These are phyloP conservation scores for Sugiyamaella marilandica DNA, from an alignment of 805 yeast species.

Conservation along the genomic window DNA sequence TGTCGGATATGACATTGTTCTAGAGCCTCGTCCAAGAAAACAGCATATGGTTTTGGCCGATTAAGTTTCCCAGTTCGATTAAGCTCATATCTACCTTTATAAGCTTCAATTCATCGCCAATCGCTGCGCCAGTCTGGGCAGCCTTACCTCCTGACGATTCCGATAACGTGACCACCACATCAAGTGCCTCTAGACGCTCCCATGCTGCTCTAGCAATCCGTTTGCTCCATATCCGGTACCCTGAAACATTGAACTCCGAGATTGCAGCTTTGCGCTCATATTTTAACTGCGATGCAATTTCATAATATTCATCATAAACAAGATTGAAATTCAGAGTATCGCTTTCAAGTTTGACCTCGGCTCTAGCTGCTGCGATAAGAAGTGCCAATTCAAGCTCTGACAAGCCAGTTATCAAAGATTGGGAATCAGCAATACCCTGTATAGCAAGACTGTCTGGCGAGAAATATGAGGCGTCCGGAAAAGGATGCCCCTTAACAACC, in stretches of 20 bases:
- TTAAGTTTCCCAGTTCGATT: constrained; percentile 30
- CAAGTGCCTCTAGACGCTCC: constrained; percentile 60
- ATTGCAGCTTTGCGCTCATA: constrained; percentile 35
- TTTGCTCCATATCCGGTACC: constrained; percentile 55
- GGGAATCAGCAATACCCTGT: constrained; percentile 24
- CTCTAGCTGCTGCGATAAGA: constrained; percentile 71
- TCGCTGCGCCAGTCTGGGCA: constrained; percentile 34
- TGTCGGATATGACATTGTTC: background rate
- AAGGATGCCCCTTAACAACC: constrained; percentile 26
- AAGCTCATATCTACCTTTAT: constrained; percentile 32
- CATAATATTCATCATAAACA: constrained; percentile 69
- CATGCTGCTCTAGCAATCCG: constrained; percentile 62
- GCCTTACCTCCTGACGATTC: constrained; percentile 43
- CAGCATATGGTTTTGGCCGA: constrained; percentile 37
- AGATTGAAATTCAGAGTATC: constrained; percentile 69
- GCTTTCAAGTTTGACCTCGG: constrained; percentile 52
- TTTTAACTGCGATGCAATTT: constrained; percentile 45
- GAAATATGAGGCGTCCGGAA: constrained; percentile 21
- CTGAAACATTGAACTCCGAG: constrained; percentile 34
- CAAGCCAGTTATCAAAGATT: constrained; percentile 36
- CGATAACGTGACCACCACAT: constrained; percentile 40
- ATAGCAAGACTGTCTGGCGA: background rate
- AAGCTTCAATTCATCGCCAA: constrained; percentile 31
- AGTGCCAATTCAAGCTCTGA: constrained; percentile 70
- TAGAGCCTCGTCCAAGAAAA: constrained; percentile 38